These are phyloP conservation scores for Nemania sp. DNA, from an alignment of 2,329 filamentous ascomycete genomes.

Conservation along the genomic window DNA sequence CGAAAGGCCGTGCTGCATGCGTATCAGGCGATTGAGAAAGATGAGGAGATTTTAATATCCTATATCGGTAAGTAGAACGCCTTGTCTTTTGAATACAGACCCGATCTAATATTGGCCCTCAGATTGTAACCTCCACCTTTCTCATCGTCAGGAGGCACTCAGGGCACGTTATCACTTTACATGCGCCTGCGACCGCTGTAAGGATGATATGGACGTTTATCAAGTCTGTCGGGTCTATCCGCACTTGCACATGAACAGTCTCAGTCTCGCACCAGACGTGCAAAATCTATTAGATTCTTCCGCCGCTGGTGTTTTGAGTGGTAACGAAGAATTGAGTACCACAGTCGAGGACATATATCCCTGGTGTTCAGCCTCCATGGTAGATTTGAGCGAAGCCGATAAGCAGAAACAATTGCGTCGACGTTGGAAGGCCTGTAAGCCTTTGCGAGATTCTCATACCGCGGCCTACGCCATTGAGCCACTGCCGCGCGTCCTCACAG, in stretches of 20 bases:
- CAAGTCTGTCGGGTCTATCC: slow-evolving; percentile 51
- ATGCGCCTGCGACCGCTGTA: slow-evolving; percentile 56
- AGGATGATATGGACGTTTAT: slow-evolving; percentile 56
- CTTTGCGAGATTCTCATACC: slow-evolving; percentile 42
- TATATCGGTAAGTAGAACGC: slow-evolving; percentile 55
- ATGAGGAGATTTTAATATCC: slow-evolving; percentile 63
- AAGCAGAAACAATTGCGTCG: slow-evolving; percentile 36
- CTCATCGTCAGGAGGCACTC: slow-evolving; percentile 48
- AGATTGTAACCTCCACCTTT: slow-evolving; percentile 54
- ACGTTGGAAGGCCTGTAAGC: slow-evolving; percentile 45
- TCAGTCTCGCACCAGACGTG: slow-evolving; percentile 50
- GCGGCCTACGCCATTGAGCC: slow-evolving; percentile 57
- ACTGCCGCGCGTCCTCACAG: slow-evolving; percentile 48
- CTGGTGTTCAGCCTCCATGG: slow-evolving; percentile 30
- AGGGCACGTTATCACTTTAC: slow-evolving; percentile 54
- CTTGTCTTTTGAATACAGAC: neutral
- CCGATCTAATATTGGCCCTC: slow-evolving; percentile 11
- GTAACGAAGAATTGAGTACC: slow-evolving; percentile 26
- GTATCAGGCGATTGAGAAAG: slow-evolving; percentile 50
- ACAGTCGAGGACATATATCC: slow-evolving; percentile 40
- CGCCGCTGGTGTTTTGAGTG: slow-evolving; percentile 35
- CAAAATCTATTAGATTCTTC: slow-evolving; percentile 38
- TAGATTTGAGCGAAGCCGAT: slow-evolving; percentile 5
- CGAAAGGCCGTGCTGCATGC: slow-evolving; percentile 56
- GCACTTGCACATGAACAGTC: slow-evolving; percentile 47